These are phyloP conservation scores for Acacia concinna DNA, from an alignment of 331 rosid species.

Conservation along the genomic window DNA sequence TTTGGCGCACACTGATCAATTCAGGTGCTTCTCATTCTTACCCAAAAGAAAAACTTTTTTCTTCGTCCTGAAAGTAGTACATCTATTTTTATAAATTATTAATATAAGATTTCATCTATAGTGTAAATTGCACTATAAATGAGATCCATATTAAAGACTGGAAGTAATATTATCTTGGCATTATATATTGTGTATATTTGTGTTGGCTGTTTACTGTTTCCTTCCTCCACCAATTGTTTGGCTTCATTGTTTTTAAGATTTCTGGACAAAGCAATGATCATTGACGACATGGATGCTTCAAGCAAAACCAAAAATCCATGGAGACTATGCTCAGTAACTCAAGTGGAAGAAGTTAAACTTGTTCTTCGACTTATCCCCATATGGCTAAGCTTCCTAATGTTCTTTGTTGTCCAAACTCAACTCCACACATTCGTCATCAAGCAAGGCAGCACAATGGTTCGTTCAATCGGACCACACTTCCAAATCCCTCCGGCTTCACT, in stretches of 20 bases:
- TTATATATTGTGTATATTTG: too few species aligned
- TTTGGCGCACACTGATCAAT: slow-evolving; percentile 39
- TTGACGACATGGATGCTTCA: slow-evolving; percentile 45
- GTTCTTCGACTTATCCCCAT: slow-evolving; percentile 60
- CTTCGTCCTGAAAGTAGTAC: too few species aligned
- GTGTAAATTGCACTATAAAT: too few species aligned
- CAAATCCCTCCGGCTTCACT: slow-evolving; percentile 58
- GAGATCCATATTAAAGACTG: too few species aligned
- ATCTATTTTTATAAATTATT: too few species aligned
- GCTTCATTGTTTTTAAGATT: slow-evolving; percentile 23
- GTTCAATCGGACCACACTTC: slow-evolving; percentile 49
- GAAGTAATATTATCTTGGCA: too few species aligned
- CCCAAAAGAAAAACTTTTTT: background rate
- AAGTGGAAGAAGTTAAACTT: slow-evolving; percentile 67
- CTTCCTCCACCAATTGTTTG: too few species aligned
- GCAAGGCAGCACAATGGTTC: slow-evolving; percentile 48
- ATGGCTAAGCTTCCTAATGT: slow-evolving; percentile 56
- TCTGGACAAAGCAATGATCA: slow-evolving; percentile 58
- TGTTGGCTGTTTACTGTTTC: too few species aligned
- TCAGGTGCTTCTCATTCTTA: slow-evolving; percentile 31
- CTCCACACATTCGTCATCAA: slow-evolving; percentile 53
- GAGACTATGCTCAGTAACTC: slow-evolving; percentile 56
- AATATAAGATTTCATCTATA: too few species aligned
- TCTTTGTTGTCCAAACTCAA: slow-evolving; percentile 46
- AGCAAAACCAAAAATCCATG: slow-evolving; percentile 53